Base-by-base conservation (phyloP, 2,329 filamentous ascomycete genomes). In the Lachnellula occidentalis region DNA sequence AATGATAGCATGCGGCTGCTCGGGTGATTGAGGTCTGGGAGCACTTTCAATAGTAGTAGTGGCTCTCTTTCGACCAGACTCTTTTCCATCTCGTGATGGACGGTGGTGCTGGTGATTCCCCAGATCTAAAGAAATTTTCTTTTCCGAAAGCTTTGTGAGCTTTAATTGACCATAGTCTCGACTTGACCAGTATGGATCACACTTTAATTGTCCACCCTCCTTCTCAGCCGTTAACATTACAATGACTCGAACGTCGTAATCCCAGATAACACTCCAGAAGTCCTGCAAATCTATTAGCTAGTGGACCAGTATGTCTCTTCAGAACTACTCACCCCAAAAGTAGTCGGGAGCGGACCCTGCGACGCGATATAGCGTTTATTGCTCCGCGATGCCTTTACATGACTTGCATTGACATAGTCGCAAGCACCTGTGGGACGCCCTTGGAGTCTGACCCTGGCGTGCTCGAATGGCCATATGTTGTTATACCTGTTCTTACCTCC, bases 211-310 rank as follows among this genome's bases (percentile, higher is more conserved):
- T 0, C 92, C 92, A 22, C 91, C 90, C 73, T 99, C 94, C 24
- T 88, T 82, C 71, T 97, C 92, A 2, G 94, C 92, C 5, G 94
- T 99, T 61, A 99, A 79, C 87, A 96, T 97, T 60, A 97, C 92
- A 58, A 99, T 87, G 24, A 97, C 89, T 50, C 92, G 87, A 3
- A 95, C 86, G 67, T 97, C 92, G 71, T 97, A 89, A 68, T 97
- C 92, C 94, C 94, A 99, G 31, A 97, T 80, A 11, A 96, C 87
- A 57, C 90, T 92, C 94, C 94, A 99, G 68, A 99, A 99, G 70
- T 99, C 94, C 89, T 94, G 62, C 7, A 27, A 42, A 22, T 34
- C 50, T 21, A 45, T 62, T 52, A 57, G 54, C 55, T 49, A 55
- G 22, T 21, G 34, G 41, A 51, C 43, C 42, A 34, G 48, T 58